Base-by-base conservation (phyloP, 768 basidiomycete genomes). In the Mycena vitilis region DNA sequence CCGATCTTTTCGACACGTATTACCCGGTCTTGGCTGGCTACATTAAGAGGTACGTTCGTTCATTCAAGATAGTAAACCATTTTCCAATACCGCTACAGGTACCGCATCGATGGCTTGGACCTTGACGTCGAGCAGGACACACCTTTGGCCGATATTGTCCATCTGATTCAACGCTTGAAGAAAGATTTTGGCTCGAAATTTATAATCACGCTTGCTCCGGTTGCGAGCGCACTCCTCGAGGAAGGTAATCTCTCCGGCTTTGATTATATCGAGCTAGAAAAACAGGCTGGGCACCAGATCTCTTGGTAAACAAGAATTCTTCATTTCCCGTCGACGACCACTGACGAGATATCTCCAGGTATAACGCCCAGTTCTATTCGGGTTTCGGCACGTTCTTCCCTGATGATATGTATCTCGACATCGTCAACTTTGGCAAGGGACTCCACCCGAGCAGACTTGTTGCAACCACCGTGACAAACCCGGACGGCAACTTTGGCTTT, bases 121-220 rank as follows among this genome's bases (percentile, higher is more conserved):
- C 68, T 77, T 13, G 75, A 76, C 48, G 73, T 77, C 15, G 75
- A 76, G 57, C 69, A 76, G 55, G 54, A 49, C 10, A 73, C 71
- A 0, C 62, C 65, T 5, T 34, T 70, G 16, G 68, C 51, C 5
- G 67, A 65, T 42, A 72, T 74, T 40, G 25, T 66, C 15, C 69
- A 63, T 4, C 62, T 76, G 6, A 75, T 75, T 18, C 44, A 52
- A 9, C 49, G 22, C 18, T 66, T 77, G 49, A 75, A 73, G 57
- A 1, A 45, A 4, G 76, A 77, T 54, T 76, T 76, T 48, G 76
- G 74, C 36, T 52, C 64, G 2, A 64, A 70, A 30, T 77, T 77
- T 61, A 73, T 77, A 53, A 75, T 77, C 44, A 75, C 75, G 4
- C 69, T 74, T 7, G 75, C 75, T 13, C 75, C 75, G 22, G 75